These are phyloP conservation scores for Cutaneotrichosporon sp. DNA, from an alignment of 1,284 basidiomycete species.

Conservation along the genomic window DNA sequence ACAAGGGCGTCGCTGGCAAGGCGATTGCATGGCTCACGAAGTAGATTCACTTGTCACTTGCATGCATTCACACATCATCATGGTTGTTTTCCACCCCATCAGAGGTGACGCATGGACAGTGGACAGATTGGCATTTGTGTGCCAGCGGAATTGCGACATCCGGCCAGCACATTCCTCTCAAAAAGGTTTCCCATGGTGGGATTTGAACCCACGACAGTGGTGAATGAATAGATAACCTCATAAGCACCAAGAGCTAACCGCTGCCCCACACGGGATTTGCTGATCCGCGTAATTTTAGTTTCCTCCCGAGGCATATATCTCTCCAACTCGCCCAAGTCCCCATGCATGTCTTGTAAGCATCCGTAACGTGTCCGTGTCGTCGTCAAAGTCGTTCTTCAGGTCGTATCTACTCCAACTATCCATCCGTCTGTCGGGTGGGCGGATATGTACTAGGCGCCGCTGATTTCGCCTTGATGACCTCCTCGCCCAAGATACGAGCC, in stretches of 20 bases:
- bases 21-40: conserved; percentile 21
- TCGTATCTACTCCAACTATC: no score
- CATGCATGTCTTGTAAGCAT: no score
- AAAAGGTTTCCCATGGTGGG: conserved; percentile 9
- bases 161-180: not conserved
- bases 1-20: conserved; percentile 10
- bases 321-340: not conserved
- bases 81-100: not conserved
- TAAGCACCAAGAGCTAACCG: conserved; percentile 10
- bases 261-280: conserved; percentile 4
- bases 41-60: not conserved
- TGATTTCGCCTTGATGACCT: no score
- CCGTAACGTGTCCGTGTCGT: no score
- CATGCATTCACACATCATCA: not conserved
- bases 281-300: no score
- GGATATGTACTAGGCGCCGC: no score
- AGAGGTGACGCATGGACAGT: not conserved
- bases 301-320: no score
- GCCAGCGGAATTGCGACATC: not conserved
- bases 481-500: no score
- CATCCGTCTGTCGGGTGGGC: no score
- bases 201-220: conserved; percentile 11
- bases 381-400: no score
- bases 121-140: not conserved
- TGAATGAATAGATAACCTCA: conserved; percentile 9